Percentiles rank a stretch among this genome's conserved stretches.
These are phyloP conservation scores for Cladophialophora bantiana DNA, from an alignment of 2,329 filamentous ascomycete species.

Conservation along the genomic window DNA sequence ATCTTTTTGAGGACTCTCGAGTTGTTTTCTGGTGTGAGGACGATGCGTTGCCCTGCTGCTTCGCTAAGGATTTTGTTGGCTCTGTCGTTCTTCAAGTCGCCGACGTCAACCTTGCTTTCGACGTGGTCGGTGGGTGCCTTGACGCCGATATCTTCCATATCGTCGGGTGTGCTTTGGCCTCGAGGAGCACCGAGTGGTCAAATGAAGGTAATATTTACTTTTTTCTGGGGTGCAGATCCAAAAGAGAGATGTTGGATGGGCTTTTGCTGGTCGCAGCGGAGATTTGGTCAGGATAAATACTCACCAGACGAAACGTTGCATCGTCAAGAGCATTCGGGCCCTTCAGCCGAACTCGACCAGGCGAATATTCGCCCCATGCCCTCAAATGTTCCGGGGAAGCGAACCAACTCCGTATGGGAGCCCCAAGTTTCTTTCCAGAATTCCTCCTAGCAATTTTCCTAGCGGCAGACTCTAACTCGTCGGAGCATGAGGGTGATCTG, in stretches of 20 bases:
- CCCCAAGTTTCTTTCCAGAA: not conserved
- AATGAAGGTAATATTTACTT: not conserved
- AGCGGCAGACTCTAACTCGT: not conserved
- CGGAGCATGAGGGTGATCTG: slow-evolving; percentile 11
- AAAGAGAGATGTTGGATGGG: not conserved
- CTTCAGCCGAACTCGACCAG: slow-evolving; percentile 9
- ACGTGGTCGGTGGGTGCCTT: slow-evolving; percentile 31
- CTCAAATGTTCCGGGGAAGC: not conserved
- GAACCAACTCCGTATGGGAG: slow-evolving; percentile 9
- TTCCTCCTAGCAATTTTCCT: not conserved
- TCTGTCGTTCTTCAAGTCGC: slow-evolving; percentile 50
- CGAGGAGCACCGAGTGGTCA: not conserved
- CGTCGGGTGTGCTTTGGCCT: not conserved
- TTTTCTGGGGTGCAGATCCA: too few species aligned
- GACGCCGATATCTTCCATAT: slow-evolving; percentile 24
- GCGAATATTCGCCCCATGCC: not conserved
- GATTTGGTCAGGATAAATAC: slow-evolving; percentile 22
- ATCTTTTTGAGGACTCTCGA: slow-evolving; percentile 59
- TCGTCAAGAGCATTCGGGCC: slow-evolving; percentile 8
- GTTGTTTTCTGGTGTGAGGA: slow-evolving; percentile 62
- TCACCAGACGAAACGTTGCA: slow-evolving; percentile 19
- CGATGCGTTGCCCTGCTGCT: slow-evolving; percentile 54
- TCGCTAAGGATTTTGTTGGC: slow-evolving; percentile 59
- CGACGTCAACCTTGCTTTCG: slow-evolving; percentile 24
- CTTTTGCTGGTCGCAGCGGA: not conserved